Percentiles rank a stretch among this genome's conserved stretches.
Conservation (phyloP, 169 alveolate genomes). For the Prorocentrum cordatum region DNA sequence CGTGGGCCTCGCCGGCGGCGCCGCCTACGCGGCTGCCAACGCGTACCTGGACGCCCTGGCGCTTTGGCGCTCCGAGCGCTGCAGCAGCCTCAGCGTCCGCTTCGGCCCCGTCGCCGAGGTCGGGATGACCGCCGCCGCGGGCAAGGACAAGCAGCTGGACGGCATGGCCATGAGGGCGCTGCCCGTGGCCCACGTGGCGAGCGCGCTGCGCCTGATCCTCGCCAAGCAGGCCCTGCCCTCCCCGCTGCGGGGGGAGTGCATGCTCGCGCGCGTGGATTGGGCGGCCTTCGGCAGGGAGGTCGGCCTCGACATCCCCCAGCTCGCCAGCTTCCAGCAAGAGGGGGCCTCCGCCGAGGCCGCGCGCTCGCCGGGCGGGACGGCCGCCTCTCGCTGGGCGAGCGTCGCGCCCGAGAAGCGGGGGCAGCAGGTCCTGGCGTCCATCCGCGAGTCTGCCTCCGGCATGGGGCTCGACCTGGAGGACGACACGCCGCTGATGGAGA, state of each 20-base stretch:
- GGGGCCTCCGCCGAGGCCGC: neutral
- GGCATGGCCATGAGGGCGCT: neutral
- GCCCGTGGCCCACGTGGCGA: constrained; percentile 28
- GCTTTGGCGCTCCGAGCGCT: neutral
- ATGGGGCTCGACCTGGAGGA: constrained; percentile 55
- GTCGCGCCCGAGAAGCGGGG: constrained; percentile 16
- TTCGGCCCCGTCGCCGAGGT: constrained; percentile 62
- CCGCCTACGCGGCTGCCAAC: constrained; percentile 60
- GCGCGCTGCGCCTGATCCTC: constrained; percentile 23
- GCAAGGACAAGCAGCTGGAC: constrained; percentile 21
- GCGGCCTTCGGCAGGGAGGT: constrained; percentile 30
- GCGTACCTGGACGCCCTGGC: constrained; percentile 37
- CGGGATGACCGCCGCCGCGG: constrained; percentile 58
- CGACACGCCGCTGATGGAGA: constrained; percentile 65
- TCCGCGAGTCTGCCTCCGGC: constrained; percentile 22
- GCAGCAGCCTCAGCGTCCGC: constrained; percentile 8
- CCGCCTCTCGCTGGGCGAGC: neutral
- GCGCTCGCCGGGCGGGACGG: neutral
- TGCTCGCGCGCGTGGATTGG: constrained; percentile 45
- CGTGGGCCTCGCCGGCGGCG: constrained; percentile 37
- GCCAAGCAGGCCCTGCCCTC: neutral
- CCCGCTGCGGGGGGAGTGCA: neutral
- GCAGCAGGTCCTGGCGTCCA: neutral
- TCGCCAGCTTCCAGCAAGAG: constrained; percentile 10
- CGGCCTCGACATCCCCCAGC: constrained; percentile 60